phyloP scores from a whole-genome alignment of 1,284 basidiomycete genomes.

The Fomitopsis schrenkii region DNA sequence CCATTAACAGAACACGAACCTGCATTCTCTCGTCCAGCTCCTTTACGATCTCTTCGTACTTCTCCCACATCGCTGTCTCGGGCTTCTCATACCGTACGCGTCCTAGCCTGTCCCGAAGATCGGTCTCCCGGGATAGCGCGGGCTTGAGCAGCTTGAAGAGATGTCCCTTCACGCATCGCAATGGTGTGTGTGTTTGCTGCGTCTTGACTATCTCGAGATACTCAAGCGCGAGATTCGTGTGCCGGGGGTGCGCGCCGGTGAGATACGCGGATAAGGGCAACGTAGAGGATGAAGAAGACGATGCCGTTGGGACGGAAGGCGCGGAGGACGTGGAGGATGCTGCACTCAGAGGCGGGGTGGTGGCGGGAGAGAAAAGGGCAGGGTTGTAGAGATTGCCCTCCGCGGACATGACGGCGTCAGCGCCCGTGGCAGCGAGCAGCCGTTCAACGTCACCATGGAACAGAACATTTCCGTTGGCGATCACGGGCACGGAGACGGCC shows the following conservation, averaged over 20 bases:
- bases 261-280: conserved; percentile 28
- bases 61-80: conserved; percentile 39
- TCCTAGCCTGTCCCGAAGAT: conserved; percentile 73
- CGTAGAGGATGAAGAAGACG: conserved; percentile 20
- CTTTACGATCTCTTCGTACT: conserved; percentile 58
- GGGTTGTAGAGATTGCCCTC: conserved; percentile 96
- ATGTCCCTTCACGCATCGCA: conserved; percentile 86
- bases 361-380: conserved; percentile 59
- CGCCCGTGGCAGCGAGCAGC: conserved; percentile 80
- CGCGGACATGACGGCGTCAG: conserved; percentile 92
- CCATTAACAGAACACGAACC: conserved; percentile 27
- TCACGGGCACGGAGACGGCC: conserved; percentile 88
- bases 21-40: conserved; percentile 69
- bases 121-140: conserved; percentile 64
- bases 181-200: conserved; percentile 70
- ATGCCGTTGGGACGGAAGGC: conserved; percentile 16
- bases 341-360: background rate
- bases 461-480: conserved; percentile 97
- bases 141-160: conserved; percentile 91
- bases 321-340: background rate
- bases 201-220: conserved; percentile 81
- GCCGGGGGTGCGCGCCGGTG: conserved; percentile 51
- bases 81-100: conserved; percentile 37
- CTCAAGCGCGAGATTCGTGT: conserved; percentile 72
- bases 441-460: conserved; percentile 76